Evolutionary conservation across 352 stramenopile species (phyloP).

Genomic region (Globisporangium yorkense): DNA sequence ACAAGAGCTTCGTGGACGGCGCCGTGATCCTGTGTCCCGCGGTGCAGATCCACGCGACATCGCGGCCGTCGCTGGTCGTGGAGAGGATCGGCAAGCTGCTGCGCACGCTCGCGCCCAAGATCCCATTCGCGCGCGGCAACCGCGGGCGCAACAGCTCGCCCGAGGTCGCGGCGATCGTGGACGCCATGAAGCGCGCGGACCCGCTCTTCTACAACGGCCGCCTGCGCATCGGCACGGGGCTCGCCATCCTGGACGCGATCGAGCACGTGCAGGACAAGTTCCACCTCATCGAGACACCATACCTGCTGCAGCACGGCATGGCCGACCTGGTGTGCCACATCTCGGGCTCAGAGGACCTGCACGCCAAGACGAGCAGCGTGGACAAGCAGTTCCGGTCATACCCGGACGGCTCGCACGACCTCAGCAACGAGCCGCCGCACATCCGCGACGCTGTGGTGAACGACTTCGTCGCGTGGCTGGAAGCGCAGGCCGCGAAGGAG

Average conservation of each 20-base stretch:
- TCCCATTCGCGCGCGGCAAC: slow-evolving; percentile 55
- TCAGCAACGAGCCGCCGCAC: slow-evolving; percentile 61
- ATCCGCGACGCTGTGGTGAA: slow-evolving; percentile 58
- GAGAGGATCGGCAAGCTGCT: slow-evolving; percentile 47
- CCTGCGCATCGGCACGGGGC: slow-evolving; percentile 63
- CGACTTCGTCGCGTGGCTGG: slow-evolving; percentile 72
- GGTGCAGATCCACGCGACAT: slow-evolving; percentile 57
- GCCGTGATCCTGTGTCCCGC: slow-evolving; percentile 67
- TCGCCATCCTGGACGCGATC: slow-evolving; percentile 65
- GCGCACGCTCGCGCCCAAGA: slow-evolving; percentile 51
- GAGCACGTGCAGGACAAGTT: slow-evolving; percentile 47
- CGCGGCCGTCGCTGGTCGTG: slow-evolving; percentile 35
- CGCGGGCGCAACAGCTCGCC: slow-evolving; percentile 57
- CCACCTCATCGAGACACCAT: slow-evolving; percentile 58
- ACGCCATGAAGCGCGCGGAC: slow-evolving; percentile 50
- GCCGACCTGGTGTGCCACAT: slow-evolving; percentile 67
- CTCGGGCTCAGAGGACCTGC: slow-evolving; percentile 53
- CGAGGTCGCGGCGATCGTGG: slow-evolving; percentile 42
- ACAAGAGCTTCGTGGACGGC: slow-evolving; percentile 49
- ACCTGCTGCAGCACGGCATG: slow-evolving; percentile 68
- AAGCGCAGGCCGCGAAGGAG: slow-evolving; percentile 24
- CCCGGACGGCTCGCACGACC: slow-evolving; percentile 50
- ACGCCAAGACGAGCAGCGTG: slow-evolving; percentile 39
- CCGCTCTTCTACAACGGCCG: slow-evolving; percentile 70
- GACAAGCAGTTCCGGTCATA: slow-evolving; percentile 77